Percentiles rank a stretch among this genome's conserved stretches.
phyloP scores from a whole-genome alignment of 1,139 yeast species.

The Pichia terricola region DNA sequence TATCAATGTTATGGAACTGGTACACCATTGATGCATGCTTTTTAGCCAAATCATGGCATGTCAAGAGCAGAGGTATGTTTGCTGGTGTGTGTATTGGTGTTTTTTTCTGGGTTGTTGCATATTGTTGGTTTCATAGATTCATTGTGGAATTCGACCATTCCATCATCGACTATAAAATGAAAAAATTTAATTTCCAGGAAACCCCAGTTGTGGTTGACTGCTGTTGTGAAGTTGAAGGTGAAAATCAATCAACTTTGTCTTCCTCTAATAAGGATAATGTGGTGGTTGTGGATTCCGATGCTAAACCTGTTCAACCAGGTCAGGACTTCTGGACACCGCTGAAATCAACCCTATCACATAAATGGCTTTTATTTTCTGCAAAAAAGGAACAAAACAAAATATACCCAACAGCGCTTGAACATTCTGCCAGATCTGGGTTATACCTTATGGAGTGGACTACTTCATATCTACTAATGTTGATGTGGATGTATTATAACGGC shows the following conservation, averaged over 20 bases:
- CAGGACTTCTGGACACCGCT: slow-evolving; percentile 23
- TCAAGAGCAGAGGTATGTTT: slow-evolving; percentile 47
- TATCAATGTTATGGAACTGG: slow-evolving; percentile 47
- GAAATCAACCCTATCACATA: slow-evolving; percentile 30
- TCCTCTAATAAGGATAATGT: not conserved
- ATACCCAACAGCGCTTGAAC: slow-evolving; percentile 38
- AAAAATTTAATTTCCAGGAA: slow-evolving; percentile 2
- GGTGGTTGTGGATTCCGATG: not conserved
- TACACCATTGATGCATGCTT: slow-evolving; percentile 55
- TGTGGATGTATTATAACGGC: slow-evolving; percentile 69
- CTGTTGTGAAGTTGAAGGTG: slow-evolving; percentile 9
- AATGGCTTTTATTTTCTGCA: slow-evolving; percentile 28
- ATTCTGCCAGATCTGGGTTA: slow-evolving; percentile 37
- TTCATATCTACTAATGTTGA: slow-evolving; percentile 55
- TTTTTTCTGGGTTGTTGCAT: slow-evolving; percentile 43
- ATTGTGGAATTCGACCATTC: slow-evolving; percentile 46
- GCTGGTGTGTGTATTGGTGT: slow-evolving; percentile 68
- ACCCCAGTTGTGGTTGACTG: slow-evolving; percentile 4
- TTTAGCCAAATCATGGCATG: slow-evolving; percentile 57
- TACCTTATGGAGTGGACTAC: slow-evolving; percentile 55
- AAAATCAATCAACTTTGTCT: not conserved
- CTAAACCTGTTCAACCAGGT: slow-evolving; percentile 7
- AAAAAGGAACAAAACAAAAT: slow-evolving; percentile 11
- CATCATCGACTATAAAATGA: slow-evolving; percentile 23
- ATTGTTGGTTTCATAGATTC: slow-evolving; percentile 49